Evolutionary conservation across 805 yeast species (phyloP).

Genomic region (Isabelozyma pseudorhagii): DNA sequence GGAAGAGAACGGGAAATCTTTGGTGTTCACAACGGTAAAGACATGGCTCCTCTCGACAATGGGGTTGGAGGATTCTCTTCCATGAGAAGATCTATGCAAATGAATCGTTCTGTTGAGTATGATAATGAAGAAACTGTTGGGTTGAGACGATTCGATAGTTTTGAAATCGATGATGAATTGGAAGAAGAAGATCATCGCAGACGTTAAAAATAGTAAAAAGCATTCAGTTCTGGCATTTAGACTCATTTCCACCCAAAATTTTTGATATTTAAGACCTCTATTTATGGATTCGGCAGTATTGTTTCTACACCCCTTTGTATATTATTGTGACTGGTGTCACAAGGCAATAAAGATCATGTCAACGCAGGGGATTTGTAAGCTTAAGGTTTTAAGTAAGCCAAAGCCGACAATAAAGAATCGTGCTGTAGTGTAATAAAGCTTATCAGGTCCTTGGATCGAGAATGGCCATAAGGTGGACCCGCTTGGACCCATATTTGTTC

Average conservation of each 20-base stretch:
- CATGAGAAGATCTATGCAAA: slow-evolving; percentile 73
- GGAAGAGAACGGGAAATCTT: slow-evolving; percentile 52
- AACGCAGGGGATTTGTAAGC: no score
- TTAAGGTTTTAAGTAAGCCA: no score
- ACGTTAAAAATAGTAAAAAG: background rate
- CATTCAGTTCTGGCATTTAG: background rate
- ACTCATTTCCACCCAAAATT: background rate
- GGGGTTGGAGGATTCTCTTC: slow-evolving; percentile 73
- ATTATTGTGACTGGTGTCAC: background rate
- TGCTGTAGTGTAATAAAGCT: no score
- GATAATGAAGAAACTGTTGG: slow-evolving; percentile 49
- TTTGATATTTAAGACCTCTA: background rate
- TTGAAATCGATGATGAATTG: slow-evolving; percentile 48
- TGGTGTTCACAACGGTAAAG: slow-evolving; percentile 54
- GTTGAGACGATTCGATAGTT: slow-evolving; percentile 59
- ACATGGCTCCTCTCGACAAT: slow-evolving; percentile 70
- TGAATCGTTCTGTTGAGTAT: slow-evolving; percentile 40
- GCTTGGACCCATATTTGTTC: no score
- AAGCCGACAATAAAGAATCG: no score
- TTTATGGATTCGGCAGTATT: background rate
- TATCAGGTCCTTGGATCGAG: no score
- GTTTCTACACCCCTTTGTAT: background rate
- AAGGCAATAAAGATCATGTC: no score
- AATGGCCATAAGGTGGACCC: no score
- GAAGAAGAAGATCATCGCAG: slow-evolving; percentile 4